Evolutionary conservation across 352 stramenopile genomes (phyloP).

Genomic region (Pseudoperonospora humuli): DNA sequence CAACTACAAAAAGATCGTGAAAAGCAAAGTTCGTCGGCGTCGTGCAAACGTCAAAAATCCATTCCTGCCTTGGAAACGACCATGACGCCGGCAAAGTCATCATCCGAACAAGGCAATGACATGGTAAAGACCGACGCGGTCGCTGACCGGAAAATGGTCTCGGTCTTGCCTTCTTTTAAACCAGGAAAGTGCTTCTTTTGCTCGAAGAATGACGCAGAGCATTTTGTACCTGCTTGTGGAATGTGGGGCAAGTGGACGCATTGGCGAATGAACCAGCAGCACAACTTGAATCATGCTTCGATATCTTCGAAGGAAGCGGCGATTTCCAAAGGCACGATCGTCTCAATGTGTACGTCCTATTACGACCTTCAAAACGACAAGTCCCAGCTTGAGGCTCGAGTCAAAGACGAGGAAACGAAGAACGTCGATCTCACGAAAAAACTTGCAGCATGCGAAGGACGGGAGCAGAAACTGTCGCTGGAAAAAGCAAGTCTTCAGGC

Average conservation of each 20-base stretch:
- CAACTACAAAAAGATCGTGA: neutral
- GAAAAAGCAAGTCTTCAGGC: conserved; percentile 31
- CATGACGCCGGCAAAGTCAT: neutral
- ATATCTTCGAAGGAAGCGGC: conserved; percentile 8
- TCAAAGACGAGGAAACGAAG: conserved; percentile 26
- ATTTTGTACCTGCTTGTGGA: conserved; percentile 68
- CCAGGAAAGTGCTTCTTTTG: conserved; percentile 82
- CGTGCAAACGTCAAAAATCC: neutral
- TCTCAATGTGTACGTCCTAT: conserved; percentile 80
- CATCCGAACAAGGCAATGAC: neutral
- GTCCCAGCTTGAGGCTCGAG: conserved; percentile 33
- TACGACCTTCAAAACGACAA: conserved; percentile 77
- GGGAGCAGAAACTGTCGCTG: conserved; percentile 16
- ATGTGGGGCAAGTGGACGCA: conserved; percentile 85
- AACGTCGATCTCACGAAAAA: conserved; percentile 24
- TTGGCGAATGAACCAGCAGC: conserved; percentile 76
- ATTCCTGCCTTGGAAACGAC: neutral
- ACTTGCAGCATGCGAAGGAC: conserved; percentile 12
- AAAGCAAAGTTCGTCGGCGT: neutral
- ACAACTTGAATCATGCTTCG: conserved; percentile 24
- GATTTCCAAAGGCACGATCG: conserved; percentile 28
- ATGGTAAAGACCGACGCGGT: neutral
- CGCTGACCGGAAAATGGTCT: conserved; percentile 44
- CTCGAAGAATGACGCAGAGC: conserved; percentile 72
- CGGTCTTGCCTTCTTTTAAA: conserved; percentile 71